phyloP scores from a whole-genome alignment of 495 filamentous ascomycete genomes.

The Lepidopterella palustris region DNA sequence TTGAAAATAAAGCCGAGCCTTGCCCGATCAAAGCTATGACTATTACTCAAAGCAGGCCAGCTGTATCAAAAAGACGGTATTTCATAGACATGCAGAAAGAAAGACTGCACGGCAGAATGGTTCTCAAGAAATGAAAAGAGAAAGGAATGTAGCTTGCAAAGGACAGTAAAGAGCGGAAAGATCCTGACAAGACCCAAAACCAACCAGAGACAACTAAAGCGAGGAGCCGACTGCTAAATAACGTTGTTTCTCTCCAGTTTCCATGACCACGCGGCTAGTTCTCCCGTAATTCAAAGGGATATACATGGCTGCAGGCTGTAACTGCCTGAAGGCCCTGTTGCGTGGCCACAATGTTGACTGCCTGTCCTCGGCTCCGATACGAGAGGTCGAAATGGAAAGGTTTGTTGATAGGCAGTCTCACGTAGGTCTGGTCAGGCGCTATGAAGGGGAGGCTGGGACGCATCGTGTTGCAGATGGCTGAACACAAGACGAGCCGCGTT shows the following conservation, averaged over 20 bases:
- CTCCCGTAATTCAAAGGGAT: slow-evolving; percentile 6
- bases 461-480: slow-evolving; percentile 2
- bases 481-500: slow-evolving; percentile 14
- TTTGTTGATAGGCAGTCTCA: slow-evolving; percentile 19
- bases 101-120: slow-evolving; percentile 25
- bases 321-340: slow-evolving; percentile 1
- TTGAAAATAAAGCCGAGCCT: neutral
- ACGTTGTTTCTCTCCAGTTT: slow-evolving; percentile 12
- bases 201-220: slow-evolving; percentile 9
- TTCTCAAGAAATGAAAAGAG: slow-evolving; percentile 11
- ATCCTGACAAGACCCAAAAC: slow-evolving; percentile 19
- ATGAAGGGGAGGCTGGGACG: slow-evolving; percentile 20
- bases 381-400: neutral
- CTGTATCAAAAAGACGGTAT: slow-evolving; percentile 15
- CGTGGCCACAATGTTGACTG: neutral
- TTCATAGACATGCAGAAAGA: slow-evolving; percentile 25
- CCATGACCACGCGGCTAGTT: slow-evolving; percentile 11
- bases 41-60: slow-evolving; percentile 23
- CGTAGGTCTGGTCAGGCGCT: slow-evolving; percentile 17
- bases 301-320: slow-evolving; percentile 11
- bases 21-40: neutral
- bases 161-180: slow-evolving; percentile 6
- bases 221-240: slow-evolving; percentile 1
- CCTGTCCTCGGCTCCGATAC: neutral
- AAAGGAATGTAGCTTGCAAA: slow-evolving; percentile 5